Conservation (phyloP, 352 stramenopile genomes). For the Proteromonas lacertae region DNA sequence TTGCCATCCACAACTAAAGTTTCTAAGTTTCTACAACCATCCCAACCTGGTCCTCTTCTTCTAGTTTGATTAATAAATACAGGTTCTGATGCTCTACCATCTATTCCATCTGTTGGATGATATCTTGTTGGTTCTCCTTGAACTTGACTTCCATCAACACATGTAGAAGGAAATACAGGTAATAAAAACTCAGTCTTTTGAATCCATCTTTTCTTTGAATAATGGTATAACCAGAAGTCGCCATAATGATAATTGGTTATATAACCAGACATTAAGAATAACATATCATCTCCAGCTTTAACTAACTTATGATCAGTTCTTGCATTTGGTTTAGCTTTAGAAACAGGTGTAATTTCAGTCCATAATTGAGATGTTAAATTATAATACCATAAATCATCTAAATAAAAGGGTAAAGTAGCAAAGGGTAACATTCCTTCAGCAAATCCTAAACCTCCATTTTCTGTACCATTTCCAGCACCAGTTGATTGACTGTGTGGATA, state of each 20-base stretch:
- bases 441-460: conserved; percentile 5
- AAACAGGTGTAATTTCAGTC: conserved; percentile 18
- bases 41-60: conserved; percentile 43
- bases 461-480: conserved; percentile 14
- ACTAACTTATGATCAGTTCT: conserved; percentile 41
- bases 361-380: conserved; percentile 40
- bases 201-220: conserved; percentile 41
- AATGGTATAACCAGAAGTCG: conserved; percentile 80
- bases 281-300: conserved; percentile 10
- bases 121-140: conserved; percentile 37
- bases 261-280: conserved; percentile 21
- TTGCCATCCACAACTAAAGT: conserved; percentile 26
- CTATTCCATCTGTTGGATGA: conserved; percentile 11
- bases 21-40: conserved; percentile 67
- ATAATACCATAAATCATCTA: conserved; percentile 67
- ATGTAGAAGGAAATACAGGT: conserved; percentile 38
- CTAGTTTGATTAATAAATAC: conserved; percentile 50
- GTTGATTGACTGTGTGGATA: conserved; percentile 20
- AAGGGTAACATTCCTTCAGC: conserved; percentile 34
- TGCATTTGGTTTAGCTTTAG: conserved; percentile 14
- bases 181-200: conserved; percentile 47
- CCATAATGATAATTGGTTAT: conserved; percentile 61
- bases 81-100: conserved; percentile 16
- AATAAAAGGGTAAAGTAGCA: conserved; percentile 53
- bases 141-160: conserved; percentile 51